These are phyloP conservation scores for Salix koriyanagi DNA, from an alignment of 345 rosid species.

Conservation along the genomic window DNA sequence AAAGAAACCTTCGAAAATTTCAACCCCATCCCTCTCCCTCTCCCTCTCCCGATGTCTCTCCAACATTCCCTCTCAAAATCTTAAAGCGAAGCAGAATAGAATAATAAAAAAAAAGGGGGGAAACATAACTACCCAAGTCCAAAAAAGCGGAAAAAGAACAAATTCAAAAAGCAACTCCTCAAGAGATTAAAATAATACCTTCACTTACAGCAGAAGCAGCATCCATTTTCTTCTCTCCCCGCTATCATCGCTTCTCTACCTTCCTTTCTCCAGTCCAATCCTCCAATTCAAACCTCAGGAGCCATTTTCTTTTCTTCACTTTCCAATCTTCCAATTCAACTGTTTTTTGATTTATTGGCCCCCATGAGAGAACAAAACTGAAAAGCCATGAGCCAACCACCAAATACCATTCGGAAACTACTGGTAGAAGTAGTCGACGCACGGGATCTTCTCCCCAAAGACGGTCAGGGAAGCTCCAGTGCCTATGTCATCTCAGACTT, in stretches of 20 bases:
- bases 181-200: conserved; percentile 1
- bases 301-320: neutral
- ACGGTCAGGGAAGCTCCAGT: conserved; percentile 95
- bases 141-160: neutral
- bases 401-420: conserved; percentile 45
- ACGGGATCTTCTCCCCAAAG: conserved; percentile 80
- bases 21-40: neutral
- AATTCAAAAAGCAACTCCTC: neutral
- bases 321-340: neutral
- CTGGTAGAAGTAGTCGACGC: conserved; percentile 73
- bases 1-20: neutral
- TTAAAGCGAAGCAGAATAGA: neutral
- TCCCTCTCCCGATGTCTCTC: neutral
- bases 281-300: neutral
- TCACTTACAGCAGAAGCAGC: conserved; percentile 28
- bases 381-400: conserved; percentile 30
- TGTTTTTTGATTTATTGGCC: neutral
- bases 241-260: neutral
- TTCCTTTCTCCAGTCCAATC: neutral
- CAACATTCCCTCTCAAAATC: neutral
- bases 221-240: neutral
- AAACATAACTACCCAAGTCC: neutral
- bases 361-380: neutral
- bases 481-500: conserved; percentile 78
- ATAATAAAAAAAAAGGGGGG: neutral